Evolutionary conservation across 169 alveolate genomes (phyloP).

Genomic region (Eimeria falciformis): DNA sequence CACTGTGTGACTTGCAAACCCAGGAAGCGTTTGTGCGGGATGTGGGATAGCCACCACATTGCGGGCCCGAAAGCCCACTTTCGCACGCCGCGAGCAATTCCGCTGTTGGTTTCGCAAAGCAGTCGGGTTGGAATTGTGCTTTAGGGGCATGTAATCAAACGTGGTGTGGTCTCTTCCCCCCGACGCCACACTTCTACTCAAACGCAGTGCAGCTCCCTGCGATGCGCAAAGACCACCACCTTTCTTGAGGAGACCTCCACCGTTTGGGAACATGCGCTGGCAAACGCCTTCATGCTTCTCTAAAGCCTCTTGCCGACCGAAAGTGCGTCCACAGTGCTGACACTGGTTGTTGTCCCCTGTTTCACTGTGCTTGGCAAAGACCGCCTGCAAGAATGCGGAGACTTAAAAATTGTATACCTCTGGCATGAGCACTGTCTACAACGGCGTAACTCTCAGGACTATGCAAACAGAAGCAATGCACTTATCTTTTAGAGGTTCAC

Average conservation of each 20-base stretch:
- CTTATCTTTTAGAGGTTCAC: background rate
- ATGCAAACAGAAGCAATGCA: background rate
- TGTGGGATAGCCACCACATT: too few relatives aligned
- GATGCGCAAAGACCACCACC: constrained; percentile 69
- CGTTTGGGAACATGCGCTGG: constrained; percentile 71
- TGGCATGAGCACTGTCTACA: too few relatives aligned
- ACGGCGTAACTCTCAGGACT: too few relatives aligned
- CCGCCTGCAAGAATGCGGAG: constrained; percentile 72
- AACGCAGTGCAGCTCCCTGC: constrained; percentile 53
- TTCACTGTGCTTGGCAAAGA: constrained; percentile 74
- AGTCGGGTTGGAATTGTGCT: background rate
- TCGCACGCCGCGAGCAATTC: too few relatives aligned
- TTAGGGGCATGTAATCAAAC: background rate
- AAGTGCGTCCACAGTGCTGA: constrained; percentile 77
- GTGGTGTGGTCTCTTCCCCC: background rate
- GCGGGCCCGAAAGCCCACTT: too few relatives aligned
- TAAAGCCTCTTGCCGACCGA: constrained; percentile 74
- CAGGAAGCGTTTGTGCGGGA: too few relatives aligned
- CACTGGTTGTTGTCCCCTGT: constrained; percentile 56
- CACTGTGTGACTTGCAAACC: too few relatives aligned
- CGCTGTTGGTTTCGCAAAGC: background rate
- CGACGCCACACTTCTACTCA: background rate
- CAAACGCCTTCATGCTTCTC: constrained; percentile 74
- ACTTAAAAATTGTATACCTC: too few relatives aligned
- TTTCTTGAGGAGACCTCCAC: constrained; percentile 54